These are phyloP conservation scores for Apophysomyces ossiformis DNA, from an alignment of 371 early-diverging fungal genomes.

Conservation along the genomic window DNA sequence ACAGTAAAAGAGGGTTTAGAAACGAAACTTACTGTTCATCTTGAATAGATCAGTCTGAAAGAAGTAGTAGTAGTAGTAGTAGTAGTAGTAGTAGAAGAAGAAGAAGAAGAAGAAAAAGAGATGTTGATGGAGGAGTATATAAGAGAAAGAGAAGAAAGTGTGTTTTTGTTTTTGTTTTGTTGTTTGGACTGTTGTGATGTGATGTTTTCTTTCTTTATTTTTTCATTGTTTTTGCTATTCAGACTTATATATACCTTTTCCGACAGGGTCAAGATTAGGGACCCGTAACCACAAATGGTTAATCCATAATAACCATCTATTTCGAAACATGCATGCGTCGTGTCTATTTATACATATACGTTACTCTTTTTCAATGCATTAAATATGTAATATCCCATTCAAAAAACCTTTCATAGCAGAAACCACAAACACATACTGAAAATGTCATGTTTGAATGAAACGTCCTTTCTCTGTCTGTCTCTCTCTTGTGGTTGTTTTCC, in stretches of 20 bases:
- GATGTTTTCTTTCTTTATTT: constrained; percentile 3
- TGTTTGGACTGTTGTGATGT: background rate
- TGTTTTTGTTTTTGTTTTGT: constrained; percentile 11
- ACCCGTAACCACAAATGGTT: background rate
- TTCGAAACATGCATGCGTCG: constrained; percentile 4
- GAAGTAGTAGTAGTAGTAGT: background rate
- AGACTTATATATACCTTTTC: constrained; percentile 3
- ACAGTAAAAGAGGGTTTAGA: background rate
- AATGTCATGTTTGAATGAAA: background rate
- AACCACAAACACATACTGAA: background rate
- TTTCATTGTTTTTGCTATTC: constrained; percentile 3
- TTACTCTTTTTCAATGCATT: background rate
- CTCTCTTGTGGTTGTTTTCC: no score
- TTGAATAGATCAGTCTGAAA: background rate
- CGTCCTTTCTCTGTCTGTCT: no score
- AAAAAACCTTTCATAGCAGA: no score
- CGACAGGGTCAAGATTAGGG: background rate
- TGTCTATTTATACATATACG: constrained; percentile 8
- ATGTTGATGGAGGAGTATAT: background rate
- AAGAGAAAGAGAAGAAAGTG: background rate
- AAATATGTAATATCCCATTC: background rate
- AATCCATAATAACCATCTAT: background rate
- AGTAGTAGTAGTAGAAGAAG: no score
- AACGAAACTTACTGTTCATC: constrained; percentile 1
- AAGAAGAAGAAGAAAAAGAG: background rate